Base-by-base conservation (phyloP, 2,329 filamentous ascomycete species). In the Aureobasidium sp. region DNA sequence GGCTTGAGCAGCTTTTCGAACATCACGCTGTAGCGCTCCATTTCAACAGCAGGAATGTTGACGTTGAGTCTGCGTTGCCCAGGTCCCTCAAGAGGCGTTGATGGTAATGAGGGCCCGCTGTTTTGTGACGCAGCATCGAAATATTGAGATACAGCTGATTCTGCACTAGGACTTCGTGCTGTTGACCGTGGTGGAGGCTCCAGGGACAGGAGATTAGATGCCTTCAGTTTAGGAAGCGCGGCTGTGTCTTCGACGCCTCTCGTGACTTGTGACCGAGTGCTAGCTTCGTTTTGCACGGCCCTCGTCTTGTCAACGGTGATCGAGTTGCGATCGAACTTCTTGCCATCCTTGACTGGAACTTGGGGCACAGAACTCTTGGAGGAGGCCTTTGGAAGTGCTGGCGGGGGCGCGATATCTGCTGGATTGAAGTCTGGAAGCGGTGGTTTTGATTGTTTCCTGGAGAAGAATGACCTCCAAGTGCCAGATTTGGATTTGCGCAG, bases 11-110 rank as follows among this genome's bases (percentile, higher is more conserved):
- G 79, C 41, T 83, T 84, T 61, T 87, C 85, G 71, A 97, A 97
- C 92, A 97, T 97, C 66, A 97, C 84, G 68, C 92, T 96, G 68
- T 96, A 97, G 53, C 93, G 81, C 72, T 97, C 93, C 81, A 97
- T 81, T 65, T 88, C 85, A 61, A 89, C 82, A 55, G 84, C 83
- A 0, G 93, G 92, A 63, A 97, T 94, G 59, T 92, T 85, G 17
- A 97, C 82, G 68, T 92, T 81, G 24, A 97, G 77, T 43, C 76
- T 68, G 2, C 73, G 74, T 24, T 67, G 52, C 24, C n/a, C 10
- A 27, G 32, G 20, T 8, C 8, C 34, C 12, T 48, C 43, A 13
- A 37, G 43, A 34, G 41, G 55, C 5, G 43, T 59, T 9, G 15
- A 29, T 3, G 41, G 41, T 26, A 47, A 5, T 1, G 53, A 57